phyloP scores from a whole-genome alignment of 306 rosid genomes.

The Gleditsia sinensis region DNA sequence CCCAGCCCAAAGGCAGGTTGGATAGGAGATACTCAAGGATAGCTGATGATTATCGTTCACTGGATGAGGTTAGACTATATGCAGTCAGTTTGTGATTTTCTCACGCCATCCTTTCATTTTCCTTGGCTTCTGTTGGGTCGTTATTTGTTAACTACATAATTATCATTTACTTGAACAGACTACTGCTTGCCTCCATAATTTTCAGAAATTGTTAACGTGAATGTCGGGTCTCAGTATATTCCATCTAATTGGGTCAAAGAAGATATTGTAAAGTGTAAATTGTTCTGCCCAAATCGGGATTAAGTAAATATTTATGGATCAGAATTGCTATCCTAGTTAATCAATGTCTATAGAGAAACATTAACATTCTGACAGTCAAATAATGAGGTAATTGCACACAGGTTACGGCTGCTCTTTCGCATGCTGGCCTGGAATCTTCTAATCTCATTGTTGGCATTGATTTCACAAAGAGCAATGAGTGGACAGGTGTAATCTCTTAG shows the following conservation, averaged over 20 bases:
- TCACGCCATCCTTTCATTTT: constrained; percentile 19
- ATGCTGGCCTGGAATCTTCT: constrained; percentile 92
- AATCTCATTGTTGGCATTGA: constrained; percentile 92
- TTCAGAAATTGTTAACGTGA: constrained; percentile 30
- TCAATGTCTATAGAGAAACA: neutral
- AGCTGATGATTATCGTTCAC: constrained; percentile 74
- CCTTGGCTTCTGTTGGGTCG: constrained; percentile 20
- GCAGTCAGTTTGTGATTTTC: constrained; percentile 18
- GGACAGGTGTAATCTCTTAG: constrained; percentile 70
- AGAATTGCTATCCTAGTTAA: constrained; percentile 10
- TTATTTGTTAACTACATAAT: constrained; percentile 30
- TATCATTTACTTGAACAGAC: constrained; percentile 26
- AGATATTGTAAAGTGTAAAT: neutral
- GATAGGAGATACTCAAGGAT: constrained; percentile 74
- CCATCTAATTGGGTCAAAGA: constrained; percentile 24
- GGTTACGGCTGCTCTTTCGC: constrained; percentile 80
- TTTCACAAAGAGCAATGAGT: constrained; percentile 93
- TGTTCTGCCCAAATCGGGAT: constrained; percentile 15
- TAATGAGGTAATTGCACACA: constrained; percentile 43
- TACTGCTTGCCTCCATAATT: neutral
- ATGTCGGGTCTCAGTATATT: constrained; percentile 11
- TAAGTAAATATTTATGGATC: neutral
- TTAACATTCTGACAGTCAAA: constrained; percentile 13
- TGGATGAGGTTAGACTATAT: constrained; percentile 68
- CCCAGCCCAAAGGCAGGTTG: constrained; percentile 48